Evolutionary conservation across 352 stramenopile species (phyloP).

Genomic region (Phytopythium aichiense): DNA sequence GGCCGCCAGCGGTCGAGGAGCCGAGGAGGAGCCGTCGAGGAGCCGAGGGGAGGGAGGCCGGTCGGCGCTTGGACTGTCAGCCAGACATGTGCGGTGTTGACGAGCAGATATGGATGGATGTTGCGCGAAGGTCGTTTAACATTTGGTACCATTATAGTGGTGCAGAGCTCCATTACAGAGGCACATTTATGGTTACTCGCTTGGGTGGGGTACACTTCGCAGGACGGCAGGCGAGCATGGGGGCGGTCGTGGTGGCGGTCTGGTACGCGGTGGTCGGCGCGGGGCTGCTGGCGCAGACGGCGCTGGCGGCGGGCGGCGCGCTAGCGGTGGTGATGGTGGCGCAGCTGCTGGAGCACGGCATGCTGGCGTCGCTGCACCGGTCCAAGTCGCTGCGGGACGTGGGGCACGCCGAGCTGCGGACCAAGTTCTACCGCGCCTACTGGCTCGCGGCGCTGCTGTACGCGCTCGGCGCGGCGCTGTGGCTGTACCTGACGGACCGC

Average conservation of each 20-base stretch:
- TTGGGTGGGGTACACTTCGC: too few relatives aligned
- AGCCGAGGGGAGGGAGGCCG: neutral
- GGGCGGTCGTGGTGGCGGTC: neutral
- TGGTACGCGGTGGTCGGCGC: constrained; percentile 7
- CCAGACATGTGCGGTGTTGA: constrained; percentile 3
- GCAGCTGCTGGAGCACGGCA: constrained; percentile 39
- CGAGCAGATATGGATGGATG: neutral
- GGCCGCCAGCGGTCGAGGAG: neutral
- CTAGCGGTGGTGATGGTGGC: constrained; percentile 52
- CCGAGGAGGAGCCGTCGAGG: too few relatives aligned
- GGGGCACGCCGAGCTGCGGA: constrained; percentile 27
- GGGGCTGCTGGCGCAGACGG: constrained; percentile 16
- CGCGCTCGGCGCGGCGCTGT: constrained; percentile 31
- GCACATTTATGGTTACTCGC: neutral
- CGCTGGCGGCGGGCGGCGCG: constrained; percentile 23
- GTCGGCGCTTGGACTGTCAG: neutral
- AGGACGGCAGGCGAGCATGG: neutral
- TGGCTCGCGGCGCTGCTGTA: constrained; percentile 51
- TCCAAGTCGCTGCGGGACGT: constrained; percentile 42
- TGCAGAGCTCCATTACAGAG: neutral
- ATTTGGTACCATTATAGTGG: neutral
- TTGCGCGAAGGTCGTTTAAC: constrained; percentile 6
- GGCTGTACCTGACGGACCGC: constrained; percentile 64
- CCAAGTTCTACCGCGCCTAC: constrained; percentile 62
- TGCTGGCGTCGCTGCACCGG: constrained; percentile 33